Evolutionary conservation across 2,329 filamentous ascomycete genomes (phyloP), one percentile per base, ranked within the genome.

Genomic region (Scedosporium minutisporum): DNA sequence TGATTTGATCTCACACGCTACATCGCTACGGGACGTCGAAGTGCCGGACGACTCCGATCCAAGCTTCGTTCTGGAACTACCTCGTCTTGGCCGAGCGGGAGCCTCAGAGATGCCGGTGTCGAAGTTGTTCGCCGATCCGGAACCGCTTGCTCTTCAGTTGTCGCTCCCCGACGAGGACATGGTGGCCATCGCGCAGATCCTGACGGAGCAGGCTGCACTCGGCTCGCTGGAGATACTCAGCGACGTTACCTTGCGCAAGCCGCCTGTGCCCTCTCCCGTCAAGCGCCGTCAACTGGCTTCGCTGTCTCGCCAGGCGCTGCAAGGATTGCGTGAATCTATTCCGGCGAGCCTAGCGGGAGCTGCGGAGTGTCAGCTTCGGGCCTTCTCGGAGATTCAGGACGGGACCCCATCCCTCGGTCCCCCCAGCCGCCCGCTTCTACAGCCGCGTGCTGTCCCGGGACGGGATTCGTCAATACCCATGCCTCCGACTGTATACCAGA

Each of bases 191-290:
- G 87, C 87, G 0, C 88, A 91, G 68, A 82, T 90, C 44, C 74
- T 91, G n/a, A 87, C 86, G 2, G 87, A 90, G 64, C 88, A 91
- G 69, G 82, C 87, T 23, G 80, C 84, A 2, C 83, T 79, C 9
- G 82, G 85, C 1, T 75, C 70, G 14, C 67, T 83, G 29, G 72
- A 74, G 16, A 70, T 77, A 48, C 69, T 65, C 38, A 69, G 67
- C 57, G 65, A 67, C 10, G 64, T 62, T 16, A 61, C 58, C 16
- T 38, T 53, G 6, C 58, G 58, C 6, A 23, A 57, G 14, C 63
- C 59, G 7, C 53, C 60, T 1, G 12, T 48, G 3, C 41, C 63
- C 14, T 42, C 21, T 16, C 57, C 46, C 6, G 42, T 63, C 27
- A 27, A 46, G 27, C 61, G 64, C 12, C 65, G 65, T 4, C 74